Evolutionary conservation across 2,329 filamentous ascomycete species (phyloP).

Genomic region (Pleurostoma richardsiae): DNA sequence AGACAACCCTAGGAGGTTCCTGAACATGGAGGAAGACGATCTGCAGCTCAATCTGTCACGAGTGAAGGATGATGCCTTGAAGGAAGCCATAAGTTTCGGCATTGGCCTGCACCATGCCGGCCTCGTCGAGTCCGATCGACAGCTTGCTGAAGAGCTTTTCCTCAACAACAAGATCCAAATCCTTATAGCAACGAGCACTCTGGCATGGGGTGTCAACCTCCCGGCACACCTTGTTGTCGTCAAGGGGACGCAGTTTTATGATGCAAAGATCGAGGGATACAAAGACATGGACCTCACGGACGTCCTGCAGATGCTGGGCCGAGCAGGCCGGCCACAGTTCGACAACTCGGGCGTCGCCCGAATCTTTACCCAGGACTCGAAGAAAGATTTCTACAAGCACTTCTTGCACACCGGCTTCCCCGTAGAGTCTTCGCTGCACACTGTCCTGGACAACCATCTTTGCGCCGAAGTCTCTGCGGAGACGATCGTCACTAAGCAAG

Average conservation of each 20-base stretch:
- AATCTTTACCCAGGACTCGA: slow-evolving; percentile 95
- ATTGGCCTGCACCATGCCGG: slow-evolving; percentile 97
- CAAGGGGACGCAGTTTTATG: slow-evolving; percentile 97
- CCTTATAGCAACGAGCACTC: slow-evolving; percentile 87
- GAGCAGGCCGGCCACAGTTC: slow-evolving; percentile 93
- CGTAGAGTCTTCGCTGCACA: slow-evolving; percentile 93
- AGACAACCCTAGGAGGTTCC: slow-evolving; percentile 89
- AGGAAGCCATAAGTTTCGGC: slow-evolving; percentile 93
- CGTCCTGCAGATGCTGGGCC: slow-evolving; percentile 94
- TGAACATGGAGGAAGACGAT: slow-evolving; percentile 93
- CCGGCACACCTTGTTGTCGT: slow-evolving; percentile 96
- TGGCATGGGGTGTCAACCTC: slow-evolving; percentile 97
- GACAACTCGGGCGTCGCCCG: slow-evolving; percentile 92
- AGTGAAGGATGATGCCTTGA: slow-evolving; percentile 88
- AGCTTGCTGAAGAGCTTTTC: slow-evolving; percentile 89
- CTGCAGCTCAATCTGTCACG: slow-evolving; percentile 79
- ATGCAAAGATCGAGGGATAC: slow-evolving; percentile 96
- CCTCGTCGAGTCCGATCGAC: slow-evolving; percentile 89
- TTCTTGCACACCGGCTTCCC: slow-evolving; percentile 98
- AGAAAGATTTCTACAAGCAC: slow-evolving; percentile 99
- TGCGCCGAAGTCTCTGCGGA: slow-evolving; percentile 91
- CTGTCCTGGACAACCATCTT: slow-evolving; percentile 94
- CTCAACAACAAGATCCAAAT: slow-evolving; percentile 98
- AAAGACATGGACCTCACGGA: slow-evolving; percentile 99
- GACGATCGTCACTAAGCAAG: slow-evolving; percentile 90